Base-by-base conservation (phyloP, 495 filamentous ascomycete species). In the Collariella sp. region DNA sequence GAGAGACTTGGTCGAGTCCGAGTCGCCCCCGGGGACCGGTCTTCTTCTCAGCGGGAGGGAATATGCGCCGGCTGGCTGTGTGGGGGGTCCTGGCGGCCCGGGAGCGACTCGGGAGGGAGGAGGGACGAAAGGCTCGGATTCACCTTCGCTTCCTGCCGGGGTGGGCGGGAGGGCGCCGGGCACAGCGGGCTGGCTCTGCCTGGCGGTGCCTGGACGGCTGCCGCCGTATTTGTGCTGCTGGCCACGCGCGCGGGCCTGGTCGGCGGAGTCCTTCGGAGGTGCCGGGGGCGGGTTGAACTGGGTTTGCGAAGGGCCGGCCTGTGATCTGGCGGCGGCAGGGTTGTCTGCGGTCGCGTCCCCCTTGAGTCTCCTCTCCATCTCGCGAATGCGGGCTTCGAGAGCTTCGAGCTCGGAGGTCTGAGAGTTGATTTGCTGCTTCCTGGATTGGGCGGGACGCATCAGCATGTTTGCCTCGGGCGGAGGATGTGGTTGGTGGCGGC, bases 291-390 rank as follows among this genome's bases (percentile, higher is more conserved):
- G 57, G 33, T 47, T n/a, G n/a, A n/a, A n/a, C n/a, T 49, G 23
- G 50, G 49, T 22, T 58, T 44, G 54, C 52, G n/a, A n/a, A n/a
- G n/a, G 49, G 59, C 70, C 72, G 16, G 66, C 62, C 40, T 68
- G 66, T 43, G 39, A 11, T 10, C 44, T 39, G 61, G 54, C 40
- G 71, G 46, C 19, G 68, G 64, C 42, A 62, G 66, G 47, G 59
- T 2, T 56, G 45, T 22, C 24, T 48, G 34, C 38, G 38, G 34
- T 34, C 24, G 52, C 29, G 46, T 64, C 60, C 40, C 35, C 70
- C 69, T 87, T 84, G 11, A 97, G 78, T 18, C 85, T 84, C 61
- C 83, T 74, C 71, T 97, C 91, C 55, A 91, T 88, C 62, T 89
- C 88, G 57, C 83, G 85, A 47, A 97, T 82, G 47, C 82, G 82